Base-by-base conservation (phyloP, 768 basidiomycete species). In the Termitomyces sp. region DNA sequence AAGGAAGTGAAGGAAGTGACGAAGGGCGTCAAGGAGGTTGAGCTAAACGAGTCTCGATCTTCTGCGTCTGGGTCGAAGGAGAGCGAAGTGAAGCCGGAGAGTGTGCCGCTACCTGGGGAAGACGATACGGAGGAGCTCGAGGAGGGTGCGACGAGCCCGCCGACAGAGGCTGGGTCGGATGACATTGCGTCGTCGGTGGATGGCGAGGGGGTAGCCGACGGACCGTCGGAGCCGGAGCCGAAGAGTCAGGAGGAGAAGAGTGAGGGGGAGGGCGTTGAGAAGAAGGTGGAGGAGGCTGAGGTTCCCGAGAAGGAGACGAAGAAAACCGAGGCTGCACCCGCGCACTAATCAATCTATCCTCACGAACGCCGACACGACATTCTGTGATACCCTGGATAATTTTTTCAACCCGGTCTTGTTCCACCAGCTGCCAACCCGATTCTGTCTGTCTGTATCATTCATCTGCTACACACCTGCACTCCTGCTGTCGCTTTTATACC, bases 1-100 rank as follows among this genome's bases (percentile, higher is more conserved):
- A 79, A 74, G 56, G 84, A 74, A 33, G 86, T 90, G 24, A 88
- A 85, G 67, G 86, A 86, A 64, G 87, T 91, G 59, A 88, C 87
- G 0, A 68, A 80, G 65, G 88, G 87, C 4, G 89, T 90, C 49
- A 76, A 85, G 60, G 79, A 85, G 61, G 88, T 89, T 50, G 87
- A 84, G 53, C 71, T 89, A 49, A 81, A 82, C 37, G 84, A 79
- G 40, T 72, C 71, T 43, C 49, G n/a, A 40, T 39, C 55, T 44
- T 39, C 55, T 44, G 58, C 18, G 14, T 16, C 44, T 47, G 27
- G 16, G 2, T 45, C 36, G 24, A 27, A 54, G 42, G 33, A 34
- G 7, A 20, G 26, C 13, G 43, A 32, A 26, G 47, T 65, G 26
- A 66, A 64, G 14, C 75, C 77, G 3, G 75, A 76, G 63, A 69